These are phyloP conservation scores for Blepharisma stoltei DNA, from an alignment of 73 alveolate species.

Conservation along the genomic window DNA sequence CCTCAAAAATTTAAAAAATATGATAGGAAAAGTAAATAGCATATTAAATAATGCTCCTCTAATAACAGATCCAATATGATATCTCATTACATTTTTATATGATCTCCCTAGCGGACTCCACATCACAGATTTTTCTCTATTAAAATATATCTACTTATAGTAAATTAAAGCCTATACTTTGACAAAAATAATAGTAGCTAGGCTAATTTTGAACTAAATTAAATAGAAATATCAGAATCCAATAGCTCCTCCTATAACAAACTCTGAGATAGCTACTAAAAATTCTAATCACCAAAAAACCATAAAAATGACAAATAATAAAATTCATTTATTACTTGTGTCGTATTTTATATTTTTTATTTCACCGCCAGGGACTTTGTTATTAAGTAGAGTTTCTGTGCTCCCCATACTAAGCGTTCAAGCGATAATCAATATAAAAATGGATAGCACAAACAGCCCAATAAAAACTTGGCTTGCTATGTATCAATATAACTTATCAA, in stretches of 20 bases:
- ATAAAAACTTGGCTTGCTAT: background rate
- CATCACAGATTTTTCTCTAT: background rate
- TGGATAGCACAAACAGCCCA: background rate
- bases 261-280: background rate
- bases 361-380: conserved; percentile 1
- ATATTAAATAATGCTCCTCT: background rate
- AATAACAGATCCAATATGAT: background rate
- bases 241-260: background rate
- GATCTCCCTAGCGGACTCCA: background rate
- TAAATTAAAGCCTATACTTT: too few species aligned
- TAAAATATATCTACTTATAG: too few species aligned
- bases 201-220: too few species aligned
- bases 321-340: background rate
- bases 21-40: background rate
- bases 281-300: background rate
- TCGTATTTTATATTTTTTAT: background rate
- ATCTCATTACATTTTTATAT: background rate
- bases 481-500: background rate
- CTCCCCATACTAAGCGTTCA: background rate
- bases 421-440: background rate
- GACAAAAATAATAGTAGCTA: too few species aligned
- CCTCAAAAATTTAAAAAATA: background rate
- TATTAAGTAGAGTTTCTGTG: background rate
- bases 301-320: background rate
- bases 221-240: background rate